Evolutionary conservation across 1,284 basidiomycete genomes (phyloP).

Genomic region (Melampsora americana): DNA sequence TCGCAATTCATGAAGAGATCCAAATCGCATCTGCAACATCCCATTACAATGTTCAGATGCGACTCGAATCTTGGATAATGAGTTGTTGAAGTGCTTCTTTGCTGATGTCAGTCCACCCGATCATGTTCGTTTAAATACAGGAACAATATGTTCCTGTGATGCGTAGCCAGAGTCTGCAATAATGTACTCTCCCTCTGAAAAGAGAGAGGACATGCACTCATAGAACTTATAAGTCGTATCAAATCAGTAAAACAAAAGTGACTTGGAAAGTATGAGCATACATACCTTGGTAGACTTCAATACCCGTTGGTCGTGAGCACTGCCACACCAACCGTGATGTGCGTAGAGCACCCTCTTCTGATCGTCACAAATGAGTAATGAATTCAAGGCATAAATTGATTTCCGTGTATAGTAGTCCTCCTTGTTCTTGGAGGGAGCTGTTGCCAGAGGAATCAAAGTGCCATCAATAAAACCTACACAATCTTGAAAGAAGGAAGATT

Average conservation of each 20-base stretch:
- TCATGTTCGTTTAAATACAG: neutral
- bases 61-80: neutral
- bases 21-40: slow-evolving; percentile 9
- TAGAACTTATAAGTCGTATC: neutral
- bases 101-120: too few species aligned
- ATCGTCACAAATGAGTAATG: slow-evolving; percentile 6
- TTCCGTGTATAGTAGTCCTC: too few species aligned
- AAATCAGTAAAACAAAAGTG: too few species aligned
- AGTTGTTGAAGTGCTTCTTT: neutral
- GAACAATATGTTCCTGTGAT: neutral
- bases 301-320: slow-evolving; percentile 20
- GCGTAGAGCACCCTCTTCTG: neutral
- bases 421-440: neutral
- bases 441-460: slow-evolving; percentile 1
- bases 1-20: neutral
- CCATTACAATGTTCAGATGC: slow-evolving; percentile 17
- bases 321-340: slow-evolving; percentile 16
- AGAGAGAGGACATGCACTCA: neutral
- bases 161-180: slow-evolving; percentile 17
- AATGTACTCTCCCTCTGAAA: neutral
- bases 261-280: neutral
- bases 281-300: slow-evolving; percentile 10
- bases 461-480: slow-evolving; percentile 17
- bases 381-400: slow-evolving; percentile 10
- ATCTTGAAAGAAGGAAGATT: neutral